These are phyloP conservation scores for Moelleriella libera DNA, from an alignment of 2,329 filamentous ascomycete genomes.

Conservation along the genomic window DNA sequence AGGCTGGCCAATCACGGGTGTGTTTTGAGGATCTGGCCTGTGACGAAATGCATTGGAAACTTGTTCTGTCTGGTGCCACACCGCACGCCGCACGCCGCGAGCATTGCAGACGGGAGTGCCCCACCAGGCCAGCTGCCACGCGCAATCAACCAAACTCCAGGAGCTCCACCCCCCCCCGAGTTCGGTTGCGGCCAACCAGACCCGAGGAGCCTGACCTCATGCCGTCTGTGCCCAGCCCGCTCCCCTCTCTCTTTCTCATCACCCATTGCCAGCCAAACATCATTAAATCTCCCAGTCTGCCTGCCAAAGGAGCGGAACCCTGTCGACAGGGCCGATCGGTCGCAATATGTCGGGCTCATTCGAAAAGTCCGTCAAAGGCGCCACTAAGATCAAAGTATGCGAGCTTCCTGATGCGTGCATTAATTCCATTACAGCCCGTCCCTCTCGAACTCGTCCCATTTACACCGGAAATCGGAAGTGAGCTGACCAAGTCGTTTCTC, in stretches of 20 bases:
- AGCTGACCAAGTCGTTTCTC: background rate
- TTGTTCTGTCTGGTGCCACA: background rate
- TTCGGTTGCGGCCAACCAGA: conserved; percentile 1
- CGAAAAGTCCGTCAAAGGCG: conserved; percentile 98
- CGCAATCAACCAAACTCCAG: background rate
- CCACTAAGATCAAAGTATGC: conserved; percentile 85
- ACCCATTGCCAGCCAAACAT: background rate
- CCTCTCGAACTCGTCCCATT: background rate
- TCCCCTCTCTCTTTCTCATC: conserved; percentile 1
- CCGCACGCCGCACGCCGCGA: background rate
- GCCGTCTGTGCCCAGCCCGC: background rate
- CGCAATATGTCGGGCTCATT: conserved; percentile 67
- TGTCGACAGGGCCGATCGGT: conserved; percentile 4
- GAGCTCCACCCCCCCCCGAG: background rate
- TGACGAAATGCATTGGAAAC: too few species aligned
- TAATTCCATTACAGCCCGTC: background rate
- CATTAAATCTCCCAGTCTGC: background rate
- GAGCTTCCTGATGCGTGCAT: background rate
- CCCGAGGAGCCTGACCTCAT: conserved; percentile 1
- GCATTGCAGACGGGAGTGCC: background rate
- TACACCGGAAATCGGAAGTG: background rate
- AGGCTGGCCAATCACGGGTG: too few species aligned
- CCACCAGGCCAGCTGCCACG: background rate
- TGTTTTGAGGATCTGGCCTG: too few species aligned
- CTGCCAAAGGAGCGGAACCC: background rate